Percentiles rank a stretch among this genome's conserved stretches.
Evolutionary conservation across 768 basidiomycete genomes (phyloP).

Genomic region (Amanita rubescens): DNA sequence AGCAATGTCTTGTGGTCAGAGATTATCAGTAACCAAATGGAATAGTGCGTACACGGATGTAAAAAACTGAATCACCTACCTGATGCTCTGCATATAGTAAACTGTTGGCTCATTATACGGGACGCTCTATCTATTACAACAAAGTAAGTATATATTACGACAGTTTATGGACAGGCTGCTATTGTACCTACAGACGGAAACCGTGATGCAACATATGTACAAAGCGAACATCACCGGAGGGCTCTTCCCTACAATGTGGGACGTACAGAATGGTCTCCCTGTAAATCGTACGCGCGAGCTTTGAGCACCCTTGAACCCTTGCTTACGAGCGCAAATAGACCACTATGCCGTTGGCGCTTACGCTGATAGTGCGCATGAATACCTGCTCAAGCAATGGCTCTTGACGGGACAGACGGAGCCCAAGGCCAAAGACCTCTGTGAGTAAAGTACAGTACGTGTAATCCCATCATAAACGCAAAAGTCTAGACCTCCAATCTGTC

Average conservation of each 20-base stretch:
- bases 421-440: conserved; percentile 50
- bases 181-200: conserved; percentile 33
- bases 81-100: conserved; percentile 32
- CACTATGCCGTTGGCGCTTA: conserved; percentile 48
- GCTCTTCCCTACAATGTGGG: conserved; percentile 52
- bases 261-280: conserved; percentile 34
- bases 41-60: conserved; percentile 32
- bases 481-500: conserved; percentile 42
- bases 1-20: conserved; percentile 31
- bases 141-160: conserved; percentile 20
- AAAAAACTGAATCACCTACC: background rate
- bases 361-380: conserved; percentile 74
- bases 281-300: conserved; percentile 16
- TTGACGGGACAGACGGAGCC: conserved; percentile 47
- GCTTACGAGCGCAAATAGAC: background rate
- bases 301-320: background rate
- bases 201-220: conserved; percentile 43
- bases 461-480: conserved; percentile 13
- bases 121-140: conserved; percentile 53
- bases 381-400: conserved; percentile 65
- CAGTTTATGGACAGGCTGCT: background rate
- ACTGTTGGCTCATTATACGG: conserved; percentile 75
- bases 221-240: conserved; percentile 35
- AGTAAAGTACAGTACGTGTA: conserved; percentile 12
- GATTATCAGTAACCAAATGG: conserved; percentile 54